Evolutionary conservation across 805 yeast genomes (phyloP).

Genomic region (Yamadazyma philogaea): DNA sequence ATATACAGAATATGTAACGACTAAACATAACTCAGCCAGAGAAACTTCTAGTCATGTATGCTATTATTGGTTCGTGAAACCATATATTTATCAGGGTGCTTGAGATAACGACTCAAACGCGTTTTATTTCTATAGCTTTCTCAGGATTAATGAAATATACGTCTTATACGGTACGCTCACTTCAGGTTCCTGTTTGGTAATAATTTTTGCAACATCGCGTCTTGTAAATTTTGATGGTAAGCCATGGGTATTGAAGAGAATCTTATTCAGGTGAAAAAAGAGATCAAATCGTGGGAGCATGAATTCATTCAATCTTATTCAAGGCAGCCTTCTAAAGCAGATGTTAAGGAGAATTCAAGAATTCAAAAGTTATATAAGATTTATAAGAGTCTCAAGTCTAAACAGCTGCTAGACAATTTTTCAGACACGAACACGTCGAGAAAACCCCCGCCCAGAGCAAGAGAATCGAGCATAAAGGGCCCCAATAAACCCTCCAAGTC

Average conservation of each 20-base stretch:
- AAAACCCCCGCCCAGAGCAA: not conserved
- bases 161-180: too few species aligned
- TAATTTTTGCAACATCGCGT: not conserved
- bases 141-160: too few species aligned
- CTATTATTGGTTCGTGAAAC: too few species aligned
- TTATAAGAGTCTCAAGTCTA: conserved; percentile 22
- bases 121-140: too few species aligned
- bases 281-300: conserved; percentile 42
- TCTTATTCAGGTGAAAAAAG: conserved; percentile 20
- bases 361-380: conserved; percentile 31
- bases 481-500: not conserved
- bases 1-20: too few species aligned
- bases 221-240: not conserved
- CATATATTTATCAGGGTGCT: too few species aligned
- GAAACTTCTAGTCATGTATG: too few species aligned
- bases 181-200: not conserved
- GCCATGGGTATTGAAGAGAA: conserved; percentile 11
- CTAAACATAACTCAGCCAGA: too few species aligned
- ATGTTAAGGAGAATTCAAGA: conserved; percentile 28
- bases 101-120: too few species aligned
- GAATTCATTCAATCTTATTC: conserved; percentile 26
- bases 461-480: too few species aligned
- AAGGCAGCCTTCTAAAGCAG: conserved; percentile 31
- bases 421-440: not conserved
- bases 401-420: not conserved